Percentiles rank a stretch among this genome's conserved stretches.
These are phyloP conservation scores for Xylariaceae sp. DNA, from an alignment of 2,329 filamentous ascomycete genomes.

Conservation along the genomic window DNA sequence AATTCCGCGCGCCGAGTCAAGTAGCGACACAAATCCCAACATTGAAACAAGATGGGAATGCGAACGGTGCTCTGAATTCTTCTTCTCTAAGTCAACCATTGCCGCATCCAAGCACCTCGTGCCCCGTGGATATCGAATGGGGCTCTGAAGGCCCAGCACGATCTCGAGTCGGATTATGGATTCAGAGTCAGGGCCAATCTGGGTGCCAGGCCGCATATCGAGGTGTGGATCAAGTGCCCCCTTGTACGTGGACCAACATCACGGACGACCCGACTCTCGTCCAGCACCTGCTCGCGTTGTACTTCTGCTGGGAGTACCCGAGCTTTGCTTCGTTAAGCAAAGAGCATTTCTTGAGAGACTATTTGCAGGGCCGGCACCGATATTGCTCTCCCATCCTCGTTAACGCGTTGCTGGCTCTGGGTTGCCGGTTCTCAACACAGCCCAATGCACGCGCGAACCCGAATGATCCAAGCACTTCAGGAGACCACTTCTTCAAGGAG, in stretches of 20 bases:
- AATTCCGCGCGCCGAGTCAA: conserved; percentile 32
- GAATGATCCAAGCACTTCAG: conserved; percentile 58
- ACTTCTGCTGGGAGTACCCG: conserved; percentile 73
- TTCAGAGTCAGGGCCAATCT: conserved; percentile 41
- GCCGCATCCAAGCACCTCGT: conserved; percentile 44
- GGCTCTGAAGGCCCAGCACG: conserved; percentile 39
- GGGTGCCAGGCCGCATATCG: conserved; percentile 32
- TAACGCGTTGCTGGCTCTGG: conserved; percentile 60
- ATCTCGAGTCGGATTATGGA: conserved; percentile 47
- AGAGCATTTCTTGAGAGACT: conserved; percentile 64
- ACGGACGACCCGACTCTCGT: conserved; percentile 55
- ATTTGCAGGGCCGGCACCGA: conserved; percentile 52
- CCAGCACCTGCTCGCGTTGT: conserved; percentile 58
- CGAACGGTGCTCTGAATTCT: conserved; percentile 46
- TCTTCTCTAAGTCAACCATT: conserved; percentile 43
- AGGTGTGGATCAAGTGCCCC: conserved; percentile 44
- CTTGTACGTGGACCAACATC: conserved; percentile 55
- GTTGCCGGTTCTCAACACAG: conserved; percentile 63
- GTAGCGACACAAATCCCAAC: conserved; percentile 30
- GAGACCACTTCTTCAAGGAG: conserved; percentile 71
- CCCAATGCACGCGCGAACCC: conserved; percentile 58
- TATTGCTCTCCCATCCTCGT: conserved; percentile 65
- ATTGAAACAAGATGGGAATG: conserved; percentile 38
- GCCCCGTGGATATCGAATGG: conserved; percentile 45
- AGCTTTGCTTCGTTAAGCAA: conserved; percentile 69